Percentiles rank a stretch among this genome's conserved stretches.
These are phyloP conservation scores for Coniochaeta ligniaria DNA, from an alignment of 2,329 filamentous ascomycete species.

Conservation along the genomic window DNA sequence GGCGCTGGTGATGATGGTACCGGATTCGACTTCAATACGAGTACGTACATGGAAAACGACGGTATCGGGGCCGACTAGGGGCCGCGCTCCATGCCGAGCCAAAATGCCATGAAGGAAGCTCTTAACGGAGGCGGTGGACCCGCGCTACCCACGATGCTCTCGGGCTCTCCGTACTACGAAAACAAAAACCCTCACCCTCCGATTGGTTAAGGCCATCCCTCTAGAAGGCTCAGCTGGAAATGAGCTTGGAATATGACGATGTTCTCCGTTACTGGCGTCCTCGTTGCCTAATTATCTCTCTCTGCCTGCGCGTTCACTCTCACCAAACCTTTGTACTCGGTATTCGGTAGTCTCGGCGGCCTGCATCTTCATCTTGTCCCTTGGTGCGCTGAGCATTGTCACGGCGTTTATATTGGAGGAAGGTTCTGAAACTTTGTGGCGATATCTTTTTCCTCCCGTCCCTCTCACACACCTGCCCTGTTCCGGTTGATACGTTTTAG, in stretches of 20 bases:
- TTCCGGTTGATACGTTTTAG: neutral
- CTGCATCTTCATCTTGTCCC: neutral
- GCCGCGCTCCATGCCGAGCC: neutral
- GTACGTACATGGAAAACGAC: neutral
- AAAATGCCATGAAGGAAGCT: neutral
- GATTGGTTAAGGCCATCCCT: neutral
- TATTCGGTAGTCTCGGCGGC: neutral
- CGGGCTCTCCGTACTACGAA: neutral
- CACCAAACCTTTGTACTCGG: neutral
- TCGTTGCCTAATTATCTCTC: neutral
- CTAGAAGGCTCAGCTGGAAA: neutral
- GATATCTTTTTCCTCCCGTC: neutral
- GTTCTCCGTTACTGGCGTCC: neutral
- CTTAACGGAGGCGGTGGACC: neutral
- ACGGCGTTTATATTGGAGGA: neutral
- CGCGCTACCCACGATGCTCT: neutral
- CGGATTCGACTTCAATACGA: conserved; percentile 47
- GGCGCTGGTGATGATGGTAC: conserved; percentile 40
- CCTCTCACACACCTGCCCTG: neutral
- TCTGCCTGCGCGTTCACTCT: neutral
- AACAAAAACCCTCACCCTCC: neutral
- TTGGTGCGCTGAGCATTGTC: neutral
- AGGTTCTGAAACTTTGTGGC: neutral
- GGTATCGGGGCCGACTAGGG: neutral
- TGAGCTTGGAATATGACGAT: neutral